Evolutionary conservation across 768 basidiomycete genomes (phyloP).

Genomic region (Multifurca ochricompacta): DNA sequence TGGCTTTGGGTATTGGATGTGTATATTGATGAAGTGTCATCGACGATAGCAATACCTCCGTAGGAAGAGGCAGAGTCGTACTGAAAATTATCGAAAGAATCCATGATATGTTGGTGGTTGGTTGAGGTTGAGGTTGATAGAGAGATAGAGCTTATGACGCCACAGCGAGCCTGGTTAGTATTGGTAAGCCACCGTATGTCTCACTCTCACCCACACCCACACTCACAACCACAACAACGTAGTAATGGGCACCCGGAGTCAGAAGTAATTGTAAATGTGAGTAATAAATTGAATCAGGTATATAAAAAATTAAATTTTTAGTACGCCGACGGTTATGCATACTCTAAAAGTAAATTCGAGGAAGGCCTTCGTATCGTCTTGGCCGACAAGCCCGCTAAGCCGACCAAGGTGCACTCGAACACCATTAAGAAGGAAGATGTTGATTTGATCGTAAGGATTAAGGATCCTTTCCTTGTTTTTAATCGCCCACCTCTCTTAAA

Average conservation of each 20-base stretch:
- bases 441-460: constrained; percentile 48
- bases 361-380: constrained; percentile 54
- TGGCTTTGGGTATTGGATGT: constrained; percentile 58
- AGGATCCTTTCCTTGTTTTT: not conserved
- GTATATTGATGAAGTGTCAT: constrained; percentile 77
- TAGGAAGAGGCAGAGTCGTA: constrained; percentile 80
- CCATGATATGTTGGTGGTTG: constrained; percentile 39
- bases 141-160: not conserved
- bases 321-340: constrained; percentile 61
- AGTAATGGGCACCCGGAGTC: constrained; percentile 53
- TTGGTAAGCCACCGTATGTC: constrained; percentile 1
- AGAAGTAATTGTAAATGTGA: constrained; percentile 60
- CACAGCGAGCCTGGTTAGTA: not conserved
- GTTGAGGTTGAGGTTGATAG: constrained; percentile 4
- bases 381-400: constrained; percentile 46
- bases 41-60: constrained; percentile 61
- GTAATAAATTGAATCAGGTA: constrained; percentile 21
- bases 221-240: constrained; percentile 23
- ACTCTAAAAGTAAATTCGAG: constrained; percentile 59
- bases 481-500: constrained; percentile 22
- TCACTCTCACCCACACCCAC: too few relatives aligned
- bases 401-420: constrained; percentile 31
- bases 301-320: constrained; percentile 23
- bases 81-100: constrained; percentile 80
- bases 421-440: constrained; percentile 57